Evolutionary conservation across 257 asterid genomes (phyloP).

Genomic region (Fraxinus pennsylvanica): DNA sequence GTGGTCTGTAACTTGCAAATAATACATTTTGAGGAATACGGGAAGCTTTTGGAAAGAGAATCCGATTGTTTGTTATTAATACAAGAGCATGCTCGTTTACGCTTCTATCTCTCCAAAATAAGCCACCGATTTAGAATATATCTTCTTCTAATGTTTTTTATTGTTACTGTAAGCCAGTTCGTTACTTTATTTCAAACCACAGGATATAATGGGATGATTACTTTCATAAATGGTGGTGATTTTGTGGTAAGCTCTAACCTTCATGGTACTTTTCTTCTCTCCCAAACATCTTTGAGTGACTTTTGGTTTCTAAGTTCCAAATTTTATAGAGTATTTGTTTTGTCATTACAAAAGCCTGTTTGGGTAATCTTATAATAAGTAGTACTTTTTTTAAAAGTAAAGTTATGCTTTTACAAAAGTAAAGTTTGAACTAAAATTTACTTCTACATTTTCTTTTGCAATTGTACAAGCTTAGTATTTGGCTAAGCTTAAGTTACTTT

Average conservation of each 20-base stretch:
- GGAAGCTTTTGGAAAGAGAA: conserved; percentile 72
- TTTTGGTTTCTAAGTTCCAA: conserved; percentile 7
- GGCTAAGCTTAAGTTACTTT: neutral
- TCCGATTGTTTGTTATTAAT: conserved; percentile 50
- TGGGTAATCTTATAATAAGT: neutral
- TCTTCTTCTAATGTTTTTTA: conserved; percentile 68
- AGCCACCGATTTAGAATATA: conserved; percentile 88
- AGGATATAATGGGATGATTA: conserved; percentile 55
- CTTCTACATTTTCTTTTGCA: neutral
- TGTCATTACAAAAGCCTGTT: neutral
- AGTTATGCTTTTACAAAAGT: neutral
- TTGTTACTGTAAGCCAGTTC: conserved; percentile 71
- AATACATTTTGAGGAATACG: conserved; percentile 77
- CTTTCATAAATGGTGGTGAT: conserved; percentile 79
- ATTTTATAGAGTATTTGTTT: neutral
- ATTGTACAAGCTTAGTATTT: neutral
- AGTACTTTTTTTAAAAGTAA: no score
- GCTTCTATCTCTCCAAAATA: conserved; percentile 70
- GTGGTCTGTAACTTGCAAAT: conserved; percentile 78
- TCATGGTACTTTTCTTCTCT: neutral
- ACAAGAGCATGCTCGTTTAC: conserved; percentile 74
- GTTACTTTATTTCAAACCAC: conserved; percentile 70
- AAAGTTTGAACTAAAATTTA: neutral
- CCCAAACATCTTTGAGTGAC: neutral
- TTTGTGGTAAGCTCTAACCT: conserved; percentile 70